A percentile compares a stretch with the other conserved stretches of the same genome.
These are phyloP conservation scores for Catunica adiposa DNA, from an alignment of 2,329 filamentous ascomycete genomes.

Conservation along the genomic window DNA sequence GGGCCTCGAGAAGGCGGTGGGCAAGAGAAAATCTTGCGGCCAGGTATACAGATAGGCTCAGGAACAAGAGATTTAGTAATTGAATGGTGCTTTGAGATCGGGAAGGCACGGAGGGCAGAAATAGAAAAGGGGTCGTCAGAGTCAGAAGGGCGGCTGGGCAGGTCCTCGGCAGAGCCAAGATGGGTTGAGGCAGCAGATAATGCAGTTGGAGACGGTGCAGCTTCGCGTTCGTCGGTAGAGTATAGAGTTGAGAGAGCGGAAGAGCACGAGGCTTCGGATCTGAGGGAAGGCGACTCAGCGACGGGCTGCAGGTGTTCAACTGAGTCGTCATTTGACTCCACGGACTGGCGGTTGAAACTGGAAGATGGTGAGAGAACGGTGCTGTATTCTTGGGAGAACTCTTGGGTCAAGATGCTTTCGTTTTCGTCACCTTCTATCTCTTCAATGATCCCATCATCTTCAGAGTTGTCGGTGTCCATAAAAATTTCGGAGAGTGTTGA, in stretches of 20 bases:
- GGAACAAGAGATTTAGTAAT: background rate
- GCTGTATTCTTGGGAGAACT: conserved; percentile 1
- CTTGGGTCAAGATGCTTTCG: conserved; percentile 8
- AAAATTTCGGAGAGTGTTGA: background rate
- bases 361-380: conserved; percentile 12
- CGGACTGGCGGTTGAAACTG: conserved; percentile 8
- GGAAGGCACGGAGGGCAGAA: conserved; percentile 6
- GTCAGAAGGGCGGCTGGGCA: background rate
- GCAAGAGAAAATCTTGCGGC: conserved; percentile 10
- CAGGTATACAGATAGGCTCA: background rate
- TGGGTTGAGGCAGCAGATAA: conserved; percentile 9
- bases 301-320: background rate
- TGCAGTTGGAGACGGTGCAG: conserved; percentile 15
- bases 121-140: conserved; percentile 10
- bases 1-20: conserved; percentile 5
- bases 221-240: conserved; percentile 34
- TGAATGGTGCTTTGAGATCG: conserved; percentile 13
- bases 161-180: background rate
- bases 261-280: background rate
- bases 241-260: conserved; percentile 34
- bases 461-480: background rate
- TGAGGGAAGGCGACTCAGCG: background rate
- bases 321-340: background rate
- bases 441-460: conserved; percentile 4
- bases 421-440: background rate